phyloP scores from a whole-genome alignment of 805 yeast genomes.

The Cyberlindnera maritima region DNA sequence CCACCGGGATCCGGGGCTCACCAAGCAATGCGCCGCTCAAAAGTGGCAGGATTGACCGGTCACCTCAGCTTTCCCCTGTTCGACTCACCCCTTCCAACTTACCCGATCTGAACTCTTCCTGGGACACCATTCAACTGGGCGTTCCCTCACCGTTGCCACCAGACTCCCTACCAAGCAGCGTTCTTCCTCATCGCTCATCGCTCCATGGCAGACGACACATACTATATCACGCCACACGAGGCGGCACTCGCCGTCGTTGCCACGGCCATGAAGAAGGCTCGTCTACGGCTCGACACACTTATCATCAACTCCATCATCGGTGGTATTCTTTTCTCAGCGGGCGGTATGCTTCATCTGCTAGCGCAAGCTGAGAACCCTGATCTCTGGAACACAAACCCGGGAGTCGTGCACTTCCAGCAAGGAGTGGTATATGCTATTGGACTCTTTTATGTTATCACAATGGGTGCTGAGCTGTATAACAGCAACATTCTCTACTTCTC shows the following conservation, averaged over 20 bases:
- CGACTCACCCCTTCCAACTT: background rate
- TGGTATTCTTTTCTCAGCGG: constrained; percentile 64
- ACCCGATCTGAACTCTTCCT: background rate
- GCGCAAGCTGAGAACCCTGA: constrained; percentile 51
- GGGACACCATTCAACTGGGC: constrained; percentile 5
- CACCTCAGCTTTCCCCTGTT: background rate
- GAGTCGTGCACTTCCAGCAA: constrained; percentile 51
- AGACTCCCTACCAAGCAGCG: background rate
- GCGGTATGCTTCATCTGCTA: constrained; percentile 66
- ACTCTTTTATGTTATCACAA: constrained; percentile 65
- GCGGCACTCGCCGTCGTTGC: constrained; percentile 84
- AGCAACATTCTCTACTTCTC: constrained; percentile 71
- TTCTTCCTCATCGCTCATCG: no score
- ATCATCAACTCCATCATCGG: constrained; percentile 65
- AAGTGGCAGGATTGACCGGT: background rate
- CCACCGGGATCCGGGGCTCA: no score
- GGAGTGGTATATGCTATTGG: constrained; percentile 71
- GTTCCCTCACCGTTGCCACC: background rate
- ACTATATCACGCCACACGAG: constrained; percentile 73
- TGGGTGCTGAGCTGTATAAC: constrained; percentile 77
- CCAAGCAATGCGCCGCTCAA: background rate
- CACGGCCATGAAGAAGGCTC: constrained; percentile 78
- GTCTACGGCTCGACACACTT: constrained; percentile 60
- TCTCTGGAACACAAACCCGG: constrained; percentile 42
- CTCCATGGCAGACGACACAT: constrained; percentile 42